A percentile compares a stretch with the other conserved stretches of the same genome.
These are phyloP conservation scores for Fragilariopsis cylindrus DNA, from an alignment of 108 stramenopile genomes.

Conservation along the genomic window DNA sequence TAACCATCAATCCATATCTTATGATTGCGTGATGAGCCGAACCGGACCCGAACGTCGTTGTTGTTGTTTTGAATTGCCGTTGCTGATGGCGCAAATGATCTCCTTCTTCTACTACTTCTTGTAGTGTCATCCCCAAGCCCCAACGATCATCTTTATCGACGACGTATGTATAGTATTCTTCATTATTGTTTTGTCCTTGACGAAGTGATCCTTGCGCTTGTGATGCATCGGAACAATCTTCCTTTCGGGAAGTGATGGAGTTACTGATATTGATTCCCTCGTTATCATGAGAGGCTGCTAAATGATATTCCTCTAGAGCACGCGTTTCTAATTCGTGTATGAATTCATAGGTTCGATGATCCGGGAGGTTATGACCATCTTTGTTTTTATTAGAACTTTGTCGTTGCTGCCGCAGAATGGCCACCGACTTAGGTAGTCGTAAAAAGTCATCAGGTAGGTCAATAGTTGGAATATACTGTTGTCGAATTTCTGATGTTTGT, in stretches of 20 bases:
- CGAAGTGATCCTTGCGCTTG: too few relatives aligned
- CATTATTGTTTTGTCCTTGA: not conserved
- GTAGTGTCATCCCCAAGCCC: slow-evolving; percentile 76
- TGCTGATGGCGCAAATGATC: slow-evolving; percentile 32
- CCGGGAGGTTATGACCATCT: not conserved
- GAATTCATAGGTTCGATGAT: slow-evolving; percentile 24
- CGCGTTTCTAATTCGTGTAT: slow-evolving; percentile 31
- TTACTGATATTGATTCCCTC: not conserved
- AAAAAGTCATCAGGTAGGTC: slow-evolving; percentile 48
- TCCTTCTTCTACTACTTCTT: slow-evolving; percentile 44
- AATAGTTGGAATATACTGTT: not conserved
- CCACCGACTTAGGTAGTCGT: slow-evolving; percentile 34
- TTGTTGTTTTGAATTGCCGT: not conserved
- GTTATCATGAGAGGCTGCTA: slow-evolving; percentile 14
- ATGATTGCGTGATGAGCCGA: not conserved
- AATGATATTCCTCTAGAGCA: slow-evolving; percentile 30
- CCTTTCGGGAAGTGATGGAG: not conserved
- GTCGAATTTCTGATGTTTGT: not conserved
- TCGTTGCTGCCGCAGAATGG: slow-evolving; percentile 23
- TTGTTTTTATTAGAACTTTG: not conserved
- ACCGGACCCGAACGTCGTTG: slow-evolving; percentile 27
- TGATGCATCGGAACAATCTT: not conserved
- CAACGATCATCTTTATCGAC: slow-evolving; percentile 8
- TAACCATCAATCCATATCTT: slow-evolving; percentile 15
- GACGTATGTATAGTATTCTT: slow-evolving; percentile 1